Conservation (phyloP, 441 rosid genomes). For the Oxalis stricta region DNA sequence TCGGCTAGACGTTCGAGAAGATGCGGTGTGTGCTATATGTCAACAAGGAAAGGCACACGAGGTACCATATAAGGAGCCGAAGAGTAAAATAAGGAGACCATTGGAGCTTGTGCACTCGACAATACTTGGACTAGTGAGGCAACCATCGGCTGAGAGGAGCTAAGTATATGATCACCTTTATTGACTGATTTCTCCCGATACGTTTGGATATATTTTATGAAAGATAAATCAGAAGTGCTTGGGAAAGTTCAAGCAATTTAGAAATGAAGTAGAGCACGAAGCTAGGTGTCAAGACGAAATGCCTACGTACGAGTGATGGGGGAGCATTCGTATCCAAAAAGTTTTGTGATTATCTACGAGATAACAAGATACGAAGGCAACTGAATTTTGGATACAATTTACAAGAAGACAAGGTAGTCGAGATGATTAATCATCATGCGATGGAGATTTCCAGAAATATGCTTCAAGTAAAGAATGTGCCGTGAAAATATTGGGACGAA, state of each 20-base stretch:
- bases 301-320: background rate
- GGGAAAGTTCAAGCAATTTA: too few species aligned
- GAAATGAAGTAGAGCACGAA: too few species aligned
- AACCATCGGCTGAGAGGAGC: too few species aligned
- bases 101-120: background rate
- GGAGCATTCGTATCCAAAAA: background rate
- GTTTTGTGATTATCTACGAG: too few species aligned
- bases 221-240: too few species aligned
- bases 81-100: background rate
- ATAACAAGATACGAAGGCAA: background rate
- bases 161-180: too few species aligned
- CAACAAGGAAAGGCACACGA: background rate
- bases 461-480: slow-evolving; percentile 2
- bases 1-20: background rate
- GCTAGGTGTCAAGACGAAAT: background rate
- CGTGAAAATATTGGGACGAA: too few species aligned
- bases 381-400: background rate
- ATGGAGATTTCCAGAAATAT: background rate
- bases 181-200: too few species aligned
- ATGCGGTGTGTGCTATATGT: background rate
- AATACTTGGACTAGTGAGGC: background rate
- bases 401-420: background rate
- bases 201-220: too few species aligned
- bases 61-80: background rate
- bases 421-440: background rate